Percentiles rank a stretch among this genome's conserved stretches.
These are phyloP conservation scores for Hypomontagnella submonticulosa DNA, from an alignment of 495 filamentous ascomycete species.

Conservation along the genomic window DNA sequence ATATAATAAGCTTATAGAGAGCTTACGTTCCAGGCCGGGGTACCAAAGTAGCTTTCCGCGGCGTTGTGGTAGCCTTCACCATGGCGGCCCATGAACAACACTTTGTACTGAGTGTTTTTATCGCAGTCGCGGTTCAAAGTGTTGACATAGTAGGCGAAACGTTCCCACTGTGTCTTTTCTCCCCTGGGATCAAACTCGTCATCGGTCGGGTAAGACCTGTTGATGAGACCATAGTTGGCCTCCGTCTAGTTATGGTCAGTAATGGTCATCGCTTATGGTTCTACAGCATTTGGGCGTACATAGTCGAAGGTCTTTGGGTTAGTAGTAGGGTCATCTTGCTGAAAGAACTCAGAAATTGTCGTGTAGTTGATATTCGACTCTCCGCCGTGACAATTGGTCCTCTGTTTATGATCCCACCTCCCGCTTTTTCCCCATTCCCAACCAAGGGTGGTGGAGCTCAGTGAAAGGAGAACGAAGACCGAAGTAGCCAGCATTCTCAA, in stretches of 20 bases:
- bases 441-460: conserved; percentile 24
- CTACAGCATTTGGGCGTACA: conserved; percentile 49
- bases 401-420: conserved; percentile 26
- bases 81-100: conserved; percentile 74
- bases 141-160: conserved; percentile 68
- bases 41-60: conserved; percentile 73
- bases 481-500: conserved; percentile 24
- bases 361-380: conserved; percentile 65
- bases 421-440: conserved; percentile 38
- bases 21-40: conserved; percentile 72
- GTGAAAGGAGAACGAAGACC: conserved; percentile 24
- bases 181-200: conserved; percentile 47
- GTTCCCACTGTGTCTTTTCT: conserved; percentile 71
- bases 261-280: neutral
- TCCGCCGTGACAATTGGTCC: conserved; percentile 27
- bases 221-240: conserved; percentile 74
- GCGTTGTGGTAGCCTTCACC: conserved; percentile 77
- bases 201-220: conserved; percentile 66
- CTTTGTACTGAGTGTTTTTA: conserved; percentile 68
- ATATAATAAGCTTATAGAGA: neutral
- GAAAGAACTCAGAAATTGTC: conserved; percentile 74
- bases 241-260: conserved; percentile 56
- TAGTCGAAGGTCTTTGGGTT: conserved; percentile 74
- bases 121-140: conserved; percentile 63
- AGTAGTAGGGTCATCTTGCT: conserved; percentile 73